phyloP scores from a whole-genome alignment of 1,284 basidiomycete species.

The Cryptococcus sp. region DNA sequence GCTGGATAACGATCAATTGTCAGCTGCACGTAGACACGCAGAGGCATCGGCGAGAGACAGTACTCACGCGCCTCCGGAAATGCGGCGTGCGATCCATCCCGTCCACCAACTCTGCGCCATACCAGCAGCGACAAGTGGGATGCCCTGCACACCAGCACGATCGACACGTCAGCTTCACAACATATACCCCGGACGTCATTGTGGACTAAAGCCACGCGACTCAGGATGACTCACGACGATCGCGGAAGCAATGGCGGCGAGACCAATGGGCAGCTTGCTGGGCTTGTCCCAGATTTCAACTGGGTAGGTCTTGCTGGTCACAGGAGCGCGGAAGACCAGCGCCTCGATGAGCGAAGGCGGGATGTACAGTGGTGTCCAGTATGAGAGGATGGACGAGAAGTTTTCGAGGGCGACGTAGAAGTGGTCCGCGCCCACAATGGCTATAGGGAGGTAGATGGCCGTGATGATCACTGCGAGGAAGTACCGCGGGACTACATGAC shows the following conservation, averaged over 20 bases:
- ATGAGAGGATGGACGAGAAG: slow-evolving; percentile 52
- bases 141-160: slow-evolving; percentile 29
- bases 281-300: slow-evolving; percentile 46
- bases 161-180: not conserved
- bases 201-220: not conserved
- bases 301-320: slow-evolving; percentile 41
- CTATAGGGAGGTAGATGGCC: slow-evolving; percentile 63
- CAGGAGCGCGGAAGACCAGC: slow-evolving; percentile 48
- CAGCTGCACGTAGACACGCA: not conserved
- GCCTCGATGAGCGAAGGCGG: slow-evolving; percentile 49
- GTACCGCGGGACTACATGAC: slow-evolving; percentile 70
- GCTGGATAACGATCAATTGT: slow-evolving; percentile 18
- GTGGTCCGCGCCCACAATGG: slow-evolving; percentile 43
- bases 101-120: slow-evolving; percentile 54
- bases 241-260: slow-evolving; percentile 39
- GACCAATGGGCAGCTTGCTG: slow-evolving; percentile 46
- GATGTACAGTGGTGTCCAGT: slow-evolving; percentile 53
- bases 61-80: slow-evolving; percentile 48
- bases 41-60: not conserved
- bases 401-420: slow-evolving; percentile 48
- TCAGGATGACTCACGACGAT: slow-evolving; percentile 35
- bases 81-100: slow-evolving; percentile 49
- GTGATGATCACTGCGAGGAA: slow-evolving; percentile 79
- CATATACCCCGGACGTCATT: not conserved
- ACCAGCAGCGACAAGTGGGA: slow-evolving; percentile 45